Evolutionary conservation across 2,329 filamentous ascomycete genomes (phyloP).

Genomic region (Alternaria consortialis): DNA sequence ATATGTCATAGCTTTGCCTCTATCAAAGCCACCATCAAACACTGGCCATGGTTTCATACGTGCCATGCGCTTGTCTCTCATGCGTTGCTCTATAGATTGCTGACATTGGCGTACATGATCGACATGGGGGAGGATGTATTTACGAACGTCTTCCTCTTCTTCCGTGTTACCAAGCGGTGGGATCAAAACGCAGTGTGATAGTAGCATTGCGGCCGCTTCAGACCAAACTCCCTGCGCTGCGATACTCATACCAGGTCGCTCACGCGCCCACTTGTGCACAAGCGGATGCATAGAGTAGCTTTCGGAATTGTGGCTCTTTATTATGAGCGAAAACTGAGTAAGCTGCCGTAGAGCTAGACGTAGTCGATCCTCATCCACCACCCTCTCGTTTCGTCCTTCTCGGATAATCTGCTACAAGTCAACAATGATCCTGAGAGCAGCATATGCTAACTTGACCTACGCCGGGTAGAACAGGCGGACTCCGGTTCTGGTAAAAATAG

Average conservation of each 20-base stretch:
- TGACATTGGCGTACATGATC: constrained; percentile 7
- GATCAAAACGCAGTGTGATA: constrained; percentile 33
- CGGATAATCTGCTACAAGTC: too few species aligned
- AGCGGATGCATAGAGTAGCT: constrained; percentile 47
- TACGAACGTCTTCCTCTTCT: constrained; percentile 4
- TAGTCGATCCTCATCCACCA: too few species aligned
- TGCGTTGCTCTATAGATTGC: constrained; percentile 16
- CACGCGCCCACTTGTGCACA: constrained; percentile 45
- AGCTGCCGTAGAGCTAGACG: too few species aligned
- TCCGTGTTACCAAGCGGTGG: constrained; percentile 4
- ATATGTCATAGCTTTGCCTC: constrained; percentile 7
- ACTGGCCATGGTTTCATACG: constrained; percentile 19
- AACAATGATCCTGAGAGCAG: too few species aligned
- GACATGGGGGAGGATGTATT: constrained; percentile 8
- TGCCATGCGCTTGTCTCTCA: constrained; percentile 10
- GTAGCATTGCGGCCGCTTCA: constrained; percentile 34
- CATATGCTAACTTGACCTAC: too few species aligned
- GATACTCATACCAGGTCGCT: constrained; percentile 28
- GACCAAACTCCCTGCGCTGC: constrained; percentile 43
- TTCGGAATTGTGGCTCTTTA: constrained; percentile 23
- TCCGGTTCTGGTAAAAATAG: constrained; percentile 5
- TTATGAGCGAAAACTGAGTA: constrained; percentile 28
- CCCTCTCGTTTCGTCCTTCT: too few species aligned
- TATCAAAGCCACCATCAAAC: constrained; percentile 4
- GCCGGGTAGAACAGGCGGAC: background rate